Conservation (phyloP, 1,139 yeast genomes). For the Yamadazyma kanchanaburiensis region DNA sequence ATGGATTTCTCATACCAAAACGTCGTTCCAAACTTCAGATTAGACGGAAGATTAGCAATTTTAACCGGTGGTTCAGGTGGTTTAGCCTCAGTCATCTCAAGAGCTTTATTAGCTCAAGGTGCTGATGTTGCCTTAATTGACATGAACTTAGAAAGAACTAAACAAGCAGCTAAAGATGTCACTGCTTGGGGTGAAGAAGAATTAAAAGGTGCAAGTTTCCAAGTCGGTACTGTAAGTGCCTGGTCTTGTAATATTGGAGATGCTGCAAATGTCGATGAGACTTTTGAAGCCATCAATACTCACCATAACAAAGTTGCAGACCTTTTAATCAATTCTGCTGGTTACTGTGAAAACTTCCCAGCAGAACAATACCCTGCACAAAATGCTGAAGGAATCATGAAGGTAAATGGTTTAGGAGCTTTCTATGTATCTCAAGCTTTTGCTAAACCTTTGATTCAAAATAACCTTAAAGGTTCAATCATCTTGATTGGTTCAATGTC, state of each 20-base stretch:
- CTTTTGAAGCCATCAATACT: constrained; percentile 47
- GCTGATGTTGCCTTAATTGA: constrained; percentile 77
- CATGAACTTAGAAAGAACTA: constrained; percentile 58
- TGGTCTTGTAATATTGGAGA: constrained; percentile 80
- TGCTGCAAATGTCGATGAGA: constrained; percentile 54
- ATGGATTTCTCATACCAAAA: constrained; percentile 38
- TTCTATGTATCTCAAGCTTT: constrained; percentile 59
- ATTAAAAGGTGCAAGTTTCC: constrained; percentile 37
- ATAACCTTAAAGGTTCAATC: constrained; percentile 49
- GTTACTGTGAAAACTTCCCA: constrained; percentile 77
- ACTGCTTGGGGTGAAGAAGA: constrained; percentile 51
- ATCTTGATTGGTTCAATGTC: constrained; percentile 49
- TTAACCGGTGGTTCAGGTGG: constrained; percentile 88
- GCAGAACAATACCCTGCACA: constrained; percentile 75
- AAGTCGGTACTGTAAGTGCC: constrained; percentile 53
- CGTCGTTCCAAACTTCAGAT: constrained; percentile 54
- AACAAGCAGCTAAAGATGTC: constrained; percentile 59
- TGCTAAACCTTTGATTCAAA: constrained; percentile 63
- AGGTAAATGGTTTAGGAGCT: constrained; percentile 75
- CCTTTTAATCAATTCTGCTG: constrained; percentile 73
- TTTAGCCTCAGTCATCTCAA: constrained; percentile 62
- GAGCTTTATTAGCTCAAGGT: constrained; percentile 67
- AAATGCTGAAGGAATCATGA: constrained; percentile 65
- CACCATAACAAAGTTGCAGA: constrained; percentile 63
- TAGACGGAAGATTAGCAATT: constrained; percentile 70